A percentile compares a stretch with the other conserved stretches of the same genome.
These are phyloP conservation scores for Diaporthe longicolla DNA, from an alignment of 2,329 filamentous ascomycete species.

Conservation along the genomic window DNA sequence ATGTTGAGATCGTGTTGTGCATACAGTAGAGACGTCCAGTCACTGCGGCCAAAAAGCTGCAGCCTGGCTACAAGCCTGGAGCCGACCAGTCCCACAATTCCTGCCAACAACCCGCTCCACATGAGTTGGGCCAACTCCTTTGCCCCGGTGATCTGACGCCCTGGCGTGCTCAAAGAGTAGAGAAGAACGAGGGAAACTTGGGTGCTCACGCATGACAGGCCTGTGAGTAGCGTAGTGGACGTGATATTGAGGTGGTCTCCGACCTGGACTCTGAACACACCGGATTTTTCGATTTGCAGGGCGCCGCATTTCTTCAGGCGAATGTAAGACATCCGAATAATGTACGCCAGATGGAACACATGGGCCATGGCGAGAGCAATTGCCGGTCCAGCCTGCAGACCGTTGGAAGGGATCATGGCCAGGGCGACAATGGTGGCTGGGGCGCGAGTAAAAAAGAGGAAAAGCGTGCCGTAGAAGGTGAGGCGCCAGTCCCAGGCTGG, in stretches of 20 bases:
- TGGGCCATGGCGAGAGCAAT: not conserved
- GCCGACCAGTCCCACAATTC: conserved; percentile 1
- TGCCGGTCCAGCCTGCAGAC: conserved; percentile 28
- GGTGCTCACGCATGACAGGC: conserved; percentile 18
- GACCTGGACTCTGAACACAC: conserved; percentile 30
- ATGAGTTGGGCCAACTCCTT: conserved; percentile 3
- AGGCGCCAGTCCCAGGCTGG: conserved; percentile 33
- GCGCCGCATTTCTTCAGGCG: conserved; percentile 27
- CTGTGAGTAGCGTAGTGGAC: conserved; percentile 20
- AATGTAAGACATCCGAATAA: conserved; percentile 20
- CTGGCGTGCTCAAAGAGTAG: conserved; percentile 14
- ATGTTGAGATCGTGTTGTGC: not conserved
- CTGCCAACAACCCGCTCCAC: not conserved
- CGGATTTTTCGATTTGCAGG: not conserved
- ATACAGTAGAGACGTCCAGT: not conserved
- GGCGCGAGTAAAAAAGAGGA: conserved; percentile 30
- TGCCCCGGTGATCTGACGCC: not conserved
- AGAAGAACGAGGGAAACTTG: conserved; percentile 7
- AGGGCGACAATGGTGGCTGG: conserved; percentile 25
- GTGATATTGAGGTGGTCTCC: conserved; percentile 15
- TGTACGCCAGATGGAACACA: conserved; percentile 38
- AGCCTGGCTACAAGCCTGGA: not conserved
- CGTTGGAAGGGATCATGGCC: conserved; percentile 37
- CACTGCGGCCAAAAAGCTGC: not conserved
- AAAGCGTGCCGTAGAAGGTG: conserved; percentile 27